Conservation (phyloP, 228 moss, liverwort and hornwort genomes). For the Sphagnum fallax region DNA sequence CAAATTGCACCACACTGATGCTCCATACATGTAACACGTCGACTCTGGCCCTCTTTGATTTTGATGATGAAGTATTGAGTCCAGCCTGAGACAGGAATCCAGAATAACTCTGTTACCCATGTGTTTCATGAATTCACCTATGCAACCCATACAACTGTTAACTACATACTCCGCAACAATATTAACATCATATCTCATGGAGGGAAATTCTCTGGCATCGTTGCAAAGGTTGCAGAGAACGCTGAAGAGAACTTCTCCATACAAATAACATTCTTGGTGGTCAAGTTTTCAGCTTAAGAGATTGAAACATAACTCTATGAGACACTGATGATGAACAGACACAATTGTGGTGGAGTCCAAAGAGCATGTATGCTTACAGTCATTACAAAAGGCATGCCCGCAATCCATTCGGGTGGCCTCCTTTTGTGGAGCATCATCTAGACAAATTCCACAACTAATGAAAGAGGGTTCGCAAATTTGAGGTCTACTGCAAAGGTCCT, state of each 20-base stretch:
- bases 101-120: not conserved
- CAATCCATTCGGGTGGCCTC: constrained; percentile 88
- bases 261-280: too few relatives aligned
- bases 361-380: constrained; percentile 33
- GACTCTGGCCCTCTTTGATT: constrained; percentile 97
- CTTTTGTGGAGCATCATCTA: constrained; percentile 69
- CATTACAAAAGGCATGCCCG: constrained; percentile 92
- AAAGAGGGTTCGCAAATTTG: constrained; percentile 14
- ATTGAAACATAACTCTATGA: too few relatives aligned
- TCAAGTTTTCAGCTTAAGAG: too few relatives aligned
- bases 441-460: constrained; percentile 74
- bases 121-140: too few relatives aligned
- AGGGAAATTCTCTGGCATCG: too few relatives aligned
- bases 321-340: too few relatives aligned
- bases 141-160: too few relatives aligned
- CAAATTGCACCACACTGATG: constrained; percentile 93
- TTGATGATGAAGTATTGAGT: constrained; percentile 90
- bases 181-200: too few relatives aligned
- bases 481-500: constrained; percentile 31
- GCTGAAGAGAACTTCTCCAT: too few relatives aligned
- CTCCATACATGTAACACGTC: constrained; percentile 95
- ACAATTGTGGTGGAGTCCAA: too few relatives aligned
- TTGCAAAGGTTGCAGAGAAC: too few relatives aligned
- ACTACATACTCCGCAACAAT: too few relatives aligned
- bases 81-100: constrained; percentile 58